Evolutionary conservation across 2,329 filamentous ascomycete species (phyloP).

Genomic region (Diaporthe capsici): DNA sequence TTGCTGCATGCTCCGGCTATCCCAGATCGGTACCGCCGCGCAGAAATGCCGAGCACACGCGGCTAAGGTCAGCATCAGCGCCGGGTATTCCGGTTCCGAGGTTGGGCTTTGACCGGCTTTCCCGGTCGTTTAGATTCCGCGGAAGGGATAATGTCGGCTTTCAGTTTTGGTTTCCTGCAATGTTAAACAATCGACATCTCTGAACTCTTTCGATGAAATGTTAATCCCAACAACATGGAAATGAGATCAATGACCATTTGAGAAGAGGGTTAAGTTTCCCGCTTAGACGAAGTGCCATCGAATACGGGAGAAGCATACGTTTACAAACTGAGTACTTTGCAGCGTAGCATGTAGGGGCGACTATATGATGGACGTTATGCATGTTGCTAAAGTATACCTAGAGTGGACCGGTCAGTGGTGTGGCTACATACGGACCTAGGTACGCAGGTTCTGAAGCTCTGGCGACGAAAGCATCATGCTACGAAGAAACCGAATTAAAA

Average conservation of each 20-base stretch:
- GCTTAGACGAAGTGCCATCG: too few species aligned
- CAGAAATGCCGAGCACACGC: constrained; percentile 11
- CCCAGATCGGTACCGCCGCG: not conserved
- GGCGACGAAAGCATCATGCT: too few species aligned
- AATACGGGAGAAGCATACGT: too few species aligned
- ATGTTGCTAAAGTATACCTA: too few species aligned
- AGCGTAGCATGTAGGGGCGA: too few species aligned
- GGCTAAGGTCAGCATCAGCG: not conserved
- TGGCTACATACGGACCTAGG: too few species aligned
- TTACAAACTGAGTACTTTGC: too few species aligned
- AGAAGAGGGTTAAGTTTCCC: too few species aligned
- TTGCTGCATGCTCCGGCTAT: not conserved
- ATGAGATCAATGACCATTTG: not conserved
- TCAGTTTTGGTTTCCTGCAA: constrained; percentile 3
- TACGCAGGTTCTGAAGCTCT: too few species aligned
- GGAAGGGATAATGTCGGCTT: not conserved
- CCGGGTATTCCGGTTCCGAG: constrained; percentile 27
- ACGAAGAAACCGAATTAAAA: too few species aligned
- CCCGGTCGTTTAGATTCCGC: not conserved
- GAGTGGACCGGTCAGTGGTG: too few species aligned
- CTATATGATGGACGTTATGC: too few species aligned
- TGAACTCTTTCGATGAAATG: not conserved
- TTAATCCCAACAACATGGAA: not conserved
- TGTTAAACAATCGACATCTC: not conserved
- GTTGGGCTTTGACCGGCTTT: constrained; percentile 4